Conservation (phyloP, 257 asterid species). For the Nemophila menziesii region DNA sequence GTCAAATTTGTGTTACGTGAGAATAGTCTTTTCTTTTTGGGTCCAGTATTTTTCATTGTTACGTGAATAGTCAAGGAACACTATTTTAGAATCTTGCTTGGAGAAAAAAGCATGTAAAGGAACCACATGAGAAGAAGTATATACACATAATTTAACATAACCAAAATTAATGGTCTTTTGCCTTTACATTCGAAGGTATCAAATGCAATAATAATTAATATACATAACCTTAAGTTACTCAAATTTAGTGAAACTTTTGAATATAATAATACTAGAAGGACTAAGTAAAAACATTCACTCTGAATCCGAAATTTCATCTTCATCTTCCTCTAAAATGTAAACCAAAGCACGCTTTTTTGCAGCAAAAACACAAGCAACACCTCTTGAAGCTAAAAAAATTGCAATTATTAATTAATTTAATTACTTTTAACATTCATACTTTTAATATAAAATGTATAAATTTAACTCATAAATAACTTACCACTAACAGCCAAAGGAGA, state of each 20-base stretch:
- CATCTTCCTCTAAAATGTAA: conserved; percentile 92
- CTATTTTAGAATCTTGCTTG: too few species aligned
- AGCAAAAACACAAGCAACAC: conserved; percentile 80
- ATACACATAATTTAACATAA: too few species aligned
- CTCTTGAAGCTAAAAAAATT: conserved; percentile 72
- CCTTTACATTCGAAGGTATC: neutral
- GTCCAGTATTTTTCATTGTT: too few species aligned
- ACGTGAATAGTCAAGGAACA: too few species aligned
- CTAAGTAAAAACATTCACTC: conserved; percentile 40
- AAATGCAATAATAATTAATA: neutral
- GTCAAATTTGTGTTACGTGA: too few species aligned
- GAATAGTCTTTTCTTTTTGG: too few species aligned
- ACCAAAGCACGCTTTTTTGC: conserved; percentile 81
- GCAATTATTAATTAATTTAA: conserved; percentile 8
- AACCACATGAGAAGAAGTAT: too few species aligned
- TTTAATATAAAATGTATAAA: neutral
- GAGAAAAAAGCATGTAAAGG: too few species aligned
- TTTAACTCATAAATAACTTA: conserved; percentile 23
- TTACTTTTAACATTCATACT: conserved; percentile 3
- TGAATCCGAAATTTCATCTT: conserved; percentile 61
- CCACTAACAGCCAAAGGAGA: conserved; percentile 93
- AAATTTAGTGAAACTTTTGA: neutral
- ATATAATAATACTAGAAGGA: neutral
- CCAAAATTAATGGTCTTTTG: too few species aligned
- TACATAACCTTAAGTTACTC: neutral